These are phyloP conservation scores for Heracleum sosnowskyi DNA, from an alignment of 129 eudicot genomes.

Conservation along the genomic window DNA sequence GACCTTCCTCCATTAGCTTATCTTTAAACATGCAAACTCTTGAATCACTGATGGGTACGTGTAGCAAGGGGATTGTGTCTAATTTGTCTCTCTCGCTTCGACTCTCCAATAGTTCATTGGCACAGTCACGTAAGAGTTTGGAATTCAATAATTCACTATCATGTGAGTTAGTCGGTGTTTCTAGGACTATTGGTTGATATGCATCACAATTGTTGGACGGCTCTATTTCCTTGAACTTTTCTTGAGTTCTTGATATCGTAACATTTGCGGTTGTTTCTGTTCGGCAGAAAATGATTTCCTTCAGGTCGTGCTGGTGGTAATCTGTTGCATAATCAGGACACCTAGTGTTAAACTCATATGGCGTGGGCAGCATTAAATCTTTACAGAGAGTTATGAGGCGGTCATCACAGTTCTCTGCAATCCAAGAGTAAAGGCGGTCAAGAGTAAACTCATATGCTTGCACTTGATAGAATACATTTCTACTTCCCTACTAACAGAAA, in stretches of 20 bases:
- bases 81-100: constrained; percentile 21
- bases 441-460: too few relatives aligned
- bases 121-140: constrained; percentile 36
- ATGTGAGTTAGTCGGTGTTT: constrained; percentile 11
- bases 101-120: constrained; percentile 41
- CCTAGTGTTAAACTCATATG: neutral
- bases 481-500: neutral
- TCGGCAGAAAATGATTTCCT: constrained; percentile 14
- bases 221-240: constrained; percentile 21
- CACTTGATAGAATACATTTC: neutral
- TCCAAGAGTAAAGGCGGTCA: constrained; percentile 1
- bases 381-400: constrained; percentile 14
- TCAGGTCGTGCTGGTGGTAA: neutral
- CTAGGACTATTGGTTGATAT: constrained; percentile 19
- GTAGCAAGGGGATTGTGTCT: constrained; percentile 16
- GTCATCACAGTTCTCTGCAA: constrained; percentile 25
- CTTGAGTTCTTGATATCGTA: constrained; percentile 20
- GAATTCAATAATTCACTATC: constrained; percentile 14
- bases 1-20: constrained; percentile 27
- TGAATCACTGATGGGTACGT: constrained; percentile 11
- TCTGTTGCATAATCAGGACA: constrained; percentile 13
- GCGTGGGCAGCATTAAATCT: constrained; percentile 3
- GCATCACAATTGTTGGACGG: constrained; percentile 19
- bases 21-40: constrained; percentile 23
- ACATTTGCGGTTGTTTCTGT: constrained; percentile 2